Evolutionary conservation across 2,329 filamentous ascomycete species (phyloP).

Genomic region (Neonectria ditissima): DNA sequence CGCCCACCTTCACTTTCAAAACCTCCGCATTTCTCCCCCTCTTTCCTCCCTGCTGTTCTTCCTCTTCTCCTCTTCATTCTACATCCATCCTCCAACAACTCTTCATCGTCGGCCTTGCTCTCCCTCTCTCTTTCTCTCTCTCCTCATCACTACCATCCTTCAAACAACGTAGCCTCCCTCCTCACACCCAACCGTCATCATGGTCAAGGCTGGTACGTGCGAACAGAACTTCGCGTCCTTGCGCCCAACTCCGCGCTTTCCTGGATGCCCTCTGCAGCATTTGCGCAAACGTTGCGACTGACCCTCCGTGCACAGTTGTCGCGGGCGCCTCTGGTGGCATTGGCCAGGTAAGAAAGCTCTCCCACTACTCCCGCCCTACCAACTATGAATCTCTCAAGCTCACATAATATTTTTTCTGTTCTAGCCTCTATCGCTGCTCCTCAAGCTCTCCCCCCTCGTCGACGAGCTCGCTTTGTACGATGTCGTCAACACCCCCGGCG

Average conservation of each 20-base stretch:
- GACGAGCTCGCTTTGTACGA: slow-evolving; percentile 97
- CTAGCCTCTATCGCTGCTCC: slow-evolving; percentile 93
- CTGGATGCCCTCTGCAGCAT: slow-evolving; percentile 11
- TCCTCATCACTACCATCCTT: slow-evolving; percentile 17
- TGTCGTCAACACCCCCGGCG: slow-evolving; percentile 98
- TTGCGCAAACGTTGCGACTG: slow-evolving; percentile 4
- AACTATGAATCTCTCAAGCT: slow-evolving; percentile 25
- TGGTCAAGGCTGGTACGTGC: slow-evolving; percentile 72
- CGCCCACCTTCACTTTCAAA: slow-evolving; percentile 36
- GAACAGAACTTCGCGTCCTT: slow-evolving; percentile 10
- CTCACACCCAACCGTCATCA: slow-evolving; percentile 50
- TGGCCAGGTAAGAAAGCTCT: slow-evolving; percentile 78
- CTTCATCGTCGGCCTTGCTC: slow-evolving; percentile 5
- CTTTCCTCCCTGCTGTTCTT: slow-evolving; percentile 17
- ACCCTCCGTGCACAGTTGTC: slow-evolving; percentile 68
- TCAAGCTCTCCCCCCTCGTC: slow-evolving; percentile 90
- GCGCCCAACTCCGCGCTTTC: slow-evolving; percentile 43
- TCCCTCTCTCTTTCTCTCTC: slow-evolving; percentile 14
- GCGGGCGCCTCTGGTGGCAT: slow-evolving; percentile 98
- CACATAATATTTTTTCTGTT: slow-evolving; percentile 35
- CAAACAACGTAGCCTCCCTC: slow-evolving; percentile 24
- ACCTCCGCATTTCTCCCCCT: slow-evolving; percentile 22
- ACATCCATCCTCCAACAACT: slow-evolving; percentile 11
- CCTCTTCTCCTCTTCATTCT: slow-evolving; percentile 9
- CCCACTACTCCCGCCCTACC: slow-evolving; percentile 13